Evolutionary conservation across 164 flowering plant species (phyloP).

Genomic region (Stephania yunnanensis): DNA sequence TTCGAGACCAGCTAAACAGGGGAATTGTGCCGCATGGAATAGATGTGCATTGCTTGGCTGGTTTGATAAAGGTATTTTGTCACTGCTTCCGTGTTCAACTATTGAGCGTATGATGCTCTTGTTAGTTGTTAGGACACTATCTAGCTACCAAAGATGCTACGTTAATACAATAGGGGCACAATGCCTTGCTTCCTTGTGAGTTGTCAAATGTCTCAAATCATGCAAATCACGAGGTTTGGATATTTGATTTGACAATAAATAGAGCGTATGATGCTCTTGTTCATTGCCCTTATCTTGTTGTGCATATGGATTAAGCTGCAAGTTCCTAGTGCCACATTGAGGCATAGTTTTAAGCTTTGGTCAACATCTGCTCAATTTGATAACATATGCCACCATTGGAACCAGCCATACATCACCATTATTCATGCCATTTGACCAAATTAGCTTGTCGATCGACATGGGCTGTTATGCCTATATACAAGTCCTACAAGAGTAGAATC

Average conservation of each 20-base stretch:
- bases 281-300: neutral
- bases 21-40: constrained; percentile 27
- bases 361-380: neutral
- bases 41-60: constrained; percentile 35
- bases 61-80: constrained; percentile 30
- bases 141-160: too few relatives aligned
- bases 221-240: too few relatives aligned
- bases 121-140: neutral
- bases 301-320: neutral
- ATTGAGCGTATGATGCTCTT: neutral
- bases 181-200: too few relatives aligned
- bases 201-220: too few relatives aligned
- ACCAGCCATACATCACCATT: neutral
- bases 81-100: neutral
- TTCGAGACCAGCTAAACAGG: constrained; percentile 29
- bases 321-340: neutral
- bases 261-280: neutral
- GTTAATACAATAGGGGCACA: too few relatives aligned
- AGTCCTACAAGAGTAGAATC: neutral
- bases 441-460: neutral
- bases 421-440: neutral
- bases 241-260: too few relatives aligned
- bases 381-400: neutral
- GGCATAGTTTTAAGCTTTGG: neutral
- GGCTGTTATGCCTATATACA: neutral